phyloP scores from a whole-genome alignment of 441 rosid genomes.

The Hypseocharis bilobata region DNA sequence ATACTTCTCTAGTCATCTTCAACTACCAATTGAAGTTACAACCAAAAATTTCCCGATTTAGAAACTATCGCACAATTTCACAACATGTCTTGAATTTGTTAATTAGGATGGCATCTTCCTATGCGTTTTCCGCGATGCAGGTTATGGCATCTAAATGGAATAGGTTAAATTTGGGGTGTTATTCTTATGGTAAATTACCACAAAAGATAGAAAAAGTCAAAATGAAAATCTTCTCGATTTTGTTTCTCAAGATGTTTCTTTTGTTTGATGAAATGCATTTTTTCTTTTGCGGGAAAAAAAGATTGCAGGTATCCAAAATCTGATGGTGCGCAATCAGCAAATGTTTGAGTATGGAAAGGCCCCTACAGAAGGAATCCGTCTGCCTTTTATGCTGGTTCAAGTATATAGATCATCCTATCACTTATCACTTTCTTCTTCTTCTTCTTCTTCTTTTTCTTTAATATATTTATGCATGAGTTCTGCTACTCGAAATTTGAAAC shows the following conservation, averaged over 20 bases:
- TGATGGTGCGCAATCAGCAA: constrained; percentile 35
- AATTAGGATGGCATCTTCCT: background rate
- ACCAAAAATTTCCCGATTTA: too few relatives aligned
- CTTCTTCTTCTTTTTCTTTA: background rate
- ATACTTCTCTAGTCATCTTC: too few relatives aligned
- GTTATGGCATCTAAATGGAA: background rate
- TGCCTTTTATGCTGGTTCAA: constrained; percentile 51
- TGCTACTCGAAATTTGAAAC: background rate
- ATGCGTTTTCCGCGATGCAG: too few relatives aligned
- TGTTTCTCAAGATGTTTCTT: too few relatives aligned
- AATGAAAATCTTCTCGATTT: background rate
- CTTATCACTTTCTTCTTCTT: background rate
- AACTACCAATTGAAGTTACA: too few relatives aligned
- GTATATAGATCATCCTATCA: constrained; percentile 15
- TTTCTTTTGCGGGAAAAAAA: constrained; percentile 6
- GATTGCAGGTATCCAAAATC: constrained; percentile 42
- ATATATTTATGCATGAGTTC: background rate
- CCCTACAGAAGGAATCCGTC: constrained; percentile 40
- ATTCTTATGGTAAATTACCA: background rate
- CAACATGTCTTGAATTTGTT: too few relatives aligned
- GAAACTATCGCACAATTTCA: too few relatives aligned
- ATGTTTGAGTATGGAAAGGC: constrained; percentile 29
- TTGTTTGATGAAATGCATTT: constrained; percentile 4
- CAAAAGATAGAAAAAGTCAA: background rate
- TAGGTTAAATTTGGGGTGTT: background rate